These are phyloP conservation scores for Dactylellina leptospora DNA, from an alignment of 2,329 filamentous ascomycete species.

Conservation along the genomic window DNA sequence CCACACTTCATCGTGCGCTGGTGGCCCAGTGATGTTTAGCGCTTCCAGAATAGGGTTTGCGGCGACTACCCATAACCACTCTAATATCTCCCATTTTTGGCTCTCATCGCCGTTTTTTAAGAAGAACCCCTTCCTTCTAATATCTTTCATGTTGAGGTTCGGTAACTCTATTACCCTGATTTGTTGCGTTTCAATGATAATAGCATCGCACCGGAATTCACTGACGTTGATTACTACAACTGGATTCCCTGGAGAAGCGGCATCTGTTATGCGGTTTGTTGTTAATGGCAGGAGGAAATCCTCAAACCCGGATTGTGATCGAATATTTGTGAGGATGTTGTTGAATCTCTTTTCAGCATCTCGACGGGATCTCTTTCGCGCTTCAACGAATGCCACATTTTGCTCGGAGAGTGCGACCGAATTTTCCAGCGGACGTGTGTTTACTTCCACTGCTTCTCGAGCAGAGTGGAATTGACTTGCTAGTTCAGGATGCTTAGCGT, in stretches of 20 bases:
- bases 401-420: not conserved
- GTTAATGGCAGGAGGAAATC: constrained; percentile 56
- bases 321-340: constrained; percentile 50
- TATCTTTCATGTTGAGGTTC: no score
- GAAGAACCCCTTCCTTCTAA: no score
- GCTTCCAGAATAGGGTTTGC: not conserved
- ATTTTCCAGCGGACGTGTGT: not conserved
- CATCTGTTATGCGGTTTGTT: constrained; percentile 52
- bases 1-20: not conserved
- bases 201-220: constrained; percentile 11
- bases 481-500: constrained; percentile 32
- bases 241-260: constrained; percentile 55
- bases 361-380: not conserved
- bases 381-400: not conserved
- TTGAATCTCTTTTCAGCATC: constrained; percentile 12
- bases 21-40: not conserved
- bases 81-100: not conserved
- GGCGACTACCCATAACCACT: constrained; percentile 14
- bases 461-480: constrained; percentile 7
- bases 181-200: constrained; percentile 8
- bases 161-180: constrained; percentile 7
- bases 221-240: constrained; percentile 59
- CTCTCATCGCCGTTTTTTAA: no score
- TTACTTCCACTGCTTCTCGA: not conserved
- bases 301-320: constrained; percentile 55